These are phyloP conservation scores for Wickerhamomyces sp. DNA, from an alignment of 1,139 yeast species.

Conservation along the genomic window DNA sequence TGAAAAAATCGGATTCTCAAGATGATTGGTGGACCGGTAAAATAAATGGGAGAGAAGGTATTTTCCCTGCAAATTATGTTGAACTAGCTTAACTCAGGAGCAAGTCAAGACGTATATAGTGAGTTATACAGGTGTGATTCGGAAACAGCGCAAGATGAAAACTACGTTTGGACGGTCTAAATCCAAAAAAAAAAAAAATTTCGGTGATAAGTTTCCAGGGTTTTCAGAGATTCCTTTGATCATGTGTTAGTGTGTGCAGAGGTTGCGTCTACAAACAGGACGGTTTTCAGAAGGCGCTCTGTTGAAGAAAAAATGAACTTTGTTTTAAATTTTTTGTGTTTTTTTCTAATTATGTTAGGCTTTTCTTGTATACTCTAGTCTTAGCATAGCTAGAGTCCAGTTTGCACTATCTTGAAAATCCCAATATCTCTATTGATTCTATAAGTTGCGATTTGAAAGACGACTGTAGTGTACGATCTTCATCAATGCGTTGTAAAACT, in stretches of 20 bases:
- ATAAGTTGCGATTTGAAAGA: conserved; percentile 27
- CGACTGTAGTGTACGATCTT: conserved; percentile 24
- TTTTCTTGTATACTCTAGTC: no score
- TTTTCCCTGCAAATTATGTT: conserved; percentile 96
- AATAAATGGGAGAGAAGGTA: conserved; percentile 77
- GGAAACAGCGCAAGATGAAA: background rate
- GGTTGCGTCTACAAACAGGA: no score
- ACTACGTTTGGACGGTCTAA: background rate
- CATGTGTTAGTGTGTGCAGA: no score
- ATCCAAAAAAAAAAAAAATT: no score
- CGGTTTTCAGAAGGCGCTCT: no score
- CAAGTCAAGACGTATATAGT: background rate
- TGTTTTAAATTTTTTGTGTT: no score
- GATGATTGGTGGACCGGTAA: conserved; percentile 99
- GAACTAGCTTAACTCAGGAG: conserved; percentile 51
- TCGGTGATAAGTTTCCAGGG: background rate
- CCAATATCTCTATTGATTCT: conserved; percentile 29
- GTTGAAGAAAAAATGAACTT: no score
- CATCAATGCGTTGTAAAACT: conserved; percentile 23
- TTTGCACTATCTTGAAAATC: conserved; percentile 22
- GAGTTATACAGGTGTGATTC: background rate
- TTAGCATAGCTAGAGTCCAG: no score
- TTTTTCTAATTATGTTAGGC: no score
- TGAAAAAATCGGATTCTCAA: conserved; percentile 77
- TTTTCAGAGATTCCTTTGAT: no score